phyloP scores from a whole-genome alignment of 768 basidiomycete species.

The Royoungia palumana region DNA sequence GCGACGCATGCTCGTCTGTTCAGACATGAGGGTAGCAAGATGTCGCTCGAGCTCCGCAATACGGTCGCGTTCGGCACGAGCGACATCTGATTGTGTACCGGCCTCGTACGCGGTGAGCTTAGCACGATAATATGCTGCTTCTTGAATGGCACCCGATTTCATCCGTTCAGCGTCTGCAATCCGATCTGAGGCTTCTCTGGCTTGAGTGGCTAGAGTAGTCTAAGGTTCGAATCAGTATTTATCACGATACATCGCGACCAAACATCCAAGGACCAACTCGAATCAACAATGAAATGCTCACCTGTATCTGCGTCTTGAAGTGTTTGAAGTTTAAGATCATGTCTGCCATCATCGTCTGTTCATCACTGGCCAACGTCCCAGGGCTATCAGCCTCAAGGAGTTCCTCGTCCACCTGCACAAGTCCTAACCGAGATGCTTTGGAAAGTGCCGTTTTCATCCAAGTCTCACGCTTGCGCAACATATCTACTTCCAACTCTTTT shows the following conservation, averaged over 20 bases:
- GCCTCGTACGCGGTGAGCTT: conserved; percentile 87
- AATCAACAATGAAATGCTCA: conserved; percentile 33
- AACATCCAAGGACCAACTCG: not conserved
- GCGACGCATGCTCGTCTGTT: conserved; percentile 63
- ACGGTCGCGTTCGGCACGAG: conserved; percentile 76
- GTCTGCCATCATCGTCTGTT: conserved; percentile 57
- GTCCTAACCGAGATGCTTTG: conserved; percentile 77
- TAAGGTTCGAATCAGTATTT: conserved; percentile 29
- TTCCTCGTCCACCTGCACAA: conserved; percentile 60
- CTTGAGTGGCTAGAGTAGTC: conserved; percentile 75
- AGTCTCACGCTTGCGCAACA: conserved; percentile 66
- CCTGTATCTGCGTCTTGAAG: conserved; percentile 84
- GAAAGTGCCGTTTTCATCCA: conserved; percentile 85
- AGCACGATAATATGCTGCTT: conserved; percentile 93
- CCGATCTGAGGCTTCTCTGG: conserved; percentile 70
- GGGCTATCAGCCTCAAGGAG: conserved; percentile 35
- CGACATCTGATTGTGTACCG: conserved; percentile 58
- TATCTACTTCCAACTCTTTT: conserved; percentile 79
- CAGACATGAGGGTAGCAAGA: conserved; percentile 56
- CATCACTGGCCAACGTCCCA: conserved; percentile 34
- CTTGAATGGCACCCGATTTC: conserved; percentile 78
- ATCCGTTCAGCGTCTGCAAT: conserved; percentile 76
- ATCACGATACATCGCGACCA: not conserved
- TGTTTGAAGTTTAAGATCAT: conserved; percentile 82
- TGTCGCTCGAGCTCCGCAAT: conserved; percentile 70